Evolutionary conservation across 129 eudicot species (phyloP).

Genomic region (Deinandra increscens): DNA sequence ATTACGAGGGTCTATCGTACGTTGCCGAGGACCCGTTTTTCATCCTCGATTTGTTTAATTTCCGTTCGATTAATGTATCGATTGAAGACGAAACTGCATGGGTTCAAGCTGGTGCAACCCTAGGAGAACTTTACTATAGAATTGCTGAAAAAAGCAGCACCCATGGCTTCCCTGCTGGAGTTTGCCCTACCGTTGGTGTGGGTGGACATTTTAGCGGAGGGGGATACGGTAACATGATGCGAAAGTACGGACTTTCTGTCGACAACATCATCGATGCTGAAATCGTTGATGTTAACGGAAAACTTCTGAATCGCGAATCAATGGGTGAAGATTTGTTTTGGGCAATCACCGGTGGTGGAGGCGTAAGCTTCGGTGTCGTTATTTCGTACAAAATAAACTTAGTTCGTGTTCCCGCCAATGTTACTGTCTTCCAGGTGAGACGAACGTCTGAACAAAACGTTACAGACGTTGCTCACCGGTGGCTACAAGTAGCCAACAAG

Average conservation of each 20-base stretch:
- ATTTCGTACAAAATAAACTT: slow-evolving; percentile 1
- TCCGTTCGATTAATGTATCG: background rate
- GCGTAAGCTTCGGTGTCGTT: background rate
- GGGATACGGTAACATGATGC: slow-evolving; percentile 2
- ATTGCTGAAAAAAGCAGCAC: background rate
- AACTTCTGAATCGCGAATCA: background rate
- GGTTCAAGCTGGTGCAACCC: background rate
- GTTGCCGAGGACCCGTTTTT: background rate
- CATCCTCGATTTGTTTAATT: background rate
- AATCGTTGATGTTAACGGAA: background rate
- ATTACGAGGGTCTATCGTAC: slow-evolving; percentile 2
- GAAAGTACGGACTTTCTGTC: background rate
- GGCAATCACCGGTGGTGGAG: slow-evolving; percentile 2
- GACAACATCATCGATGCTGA: background rate
- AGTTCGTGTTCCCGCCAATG: background rate
- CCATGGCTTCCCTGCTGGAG: slow-evolving; percentile 4
- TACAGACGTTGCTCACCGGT: background rate
- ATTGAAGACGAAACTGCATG: slow-evolving; percentile 3
- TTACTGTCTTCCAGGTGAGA: background rate
- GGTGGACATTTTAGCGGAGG: slow-evolving; percentile 3
- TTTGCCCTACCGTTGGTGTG: background rate
- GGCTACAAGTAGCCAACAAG: slow-evolving; percentile 9
- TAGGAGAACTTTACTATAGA: slow-evolving; percentile 3
- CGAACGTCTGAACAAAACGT: background rate
- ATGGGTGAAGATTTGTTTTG: slow-evolving; percentile 12